phyloP scores from a whole-genome alignment of 116 monocot species.

The Zostera marina region DNA sequence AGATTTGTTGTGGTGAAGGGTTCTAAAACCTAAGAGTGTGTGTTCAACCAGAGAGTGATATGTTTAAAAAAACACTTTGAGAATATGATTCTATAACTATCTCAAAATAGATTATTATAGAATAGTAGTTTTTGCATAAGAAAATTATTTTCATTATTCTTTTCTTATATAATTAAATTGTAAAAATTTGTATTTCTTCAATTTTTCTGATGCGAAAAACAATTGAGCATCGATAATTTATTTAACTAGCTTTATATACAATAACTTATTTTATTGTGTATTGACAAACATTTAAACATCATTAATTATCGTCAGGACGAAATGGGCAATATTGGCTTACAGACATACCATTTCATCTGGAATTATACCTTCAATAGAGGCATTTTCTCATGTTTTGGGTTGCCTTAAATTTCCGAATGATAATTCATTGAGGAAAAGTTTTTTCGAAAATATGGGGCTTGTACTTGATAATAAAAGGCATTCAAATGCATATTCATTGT shows the following conservation, averaged over 20 bases:
- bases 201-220: not conserved
- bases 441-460: slow-evolving; percentile 56
- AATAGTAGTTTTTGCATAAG: too few species aligned
- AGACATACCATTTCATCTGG: slow-evolving; percentile 69
- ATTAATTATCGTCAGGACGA: slow-evolving; percentile 35
- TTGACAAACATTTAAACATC: not conserved
- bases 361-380: slow-evolving; percentile 58
- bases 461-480: slow-evolving; percentile 29
- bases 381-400: slow-evolving; percentile 81
- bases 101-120: too few species aligned
- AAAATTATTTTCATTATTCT: not conserved
- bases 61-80: too few species aligned
- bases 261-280: not conserved
- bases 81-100: too few species aligned
- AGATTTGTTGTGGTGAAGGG: too few species aligned
- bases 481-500: slow-evolving; percentile 40
- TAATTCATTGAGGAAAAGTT: slow-evolving; percentile 29
- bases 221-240: not conserved
- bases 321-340: slow-evolving; percentile 51
- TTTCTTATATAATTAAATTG: not conserved
- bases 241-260: not conserved
- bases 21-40: too few species aligned
- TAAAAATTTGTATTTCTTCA: not conserved
- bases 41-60: too few species aligned
- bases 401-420: slow-evolving; percentile 77